Evolutionary conservation across 805 yeast genomes (phyloP).

Genomic region (Maudiozyma barnettii): DNA sequence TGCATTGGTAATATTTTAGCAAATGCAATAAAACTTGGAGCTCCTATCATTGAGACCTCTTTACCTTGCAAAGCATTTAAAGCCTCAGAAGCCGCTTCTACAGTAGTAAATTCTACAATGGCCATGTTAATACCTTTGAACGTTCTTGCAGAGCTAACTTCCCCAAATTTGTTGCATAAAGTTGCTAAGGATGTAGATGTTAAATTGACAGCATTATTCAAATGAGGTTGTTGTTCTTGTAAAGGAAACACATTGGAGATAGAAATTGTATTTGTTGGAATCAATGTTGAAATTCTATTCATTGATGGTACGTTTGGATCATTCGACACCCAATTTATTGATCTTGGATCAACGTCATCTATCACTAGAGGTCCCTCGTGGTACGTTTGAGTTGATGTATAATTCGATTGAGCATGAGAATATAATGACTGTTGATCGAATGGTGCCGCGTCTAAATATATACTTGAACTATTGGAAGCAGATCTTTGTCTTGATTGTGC

Average conservation of each 20-base stretch:
- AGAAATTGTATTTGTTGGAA: slow-evolving; percentile 70
- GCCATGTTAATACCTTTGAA: slow-evolving; percentile 43
- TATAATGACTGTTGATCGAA: slow-evolving; percentile 18
- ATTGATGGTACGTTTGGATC: slow-evolving; percentile 68
- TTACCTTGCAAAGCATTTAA: slow-evolving; percentile 70
- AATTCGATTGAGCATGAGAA: slow-evolving; percentile 17
- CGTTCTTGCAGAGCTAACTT: slow-evolving; percentile 49
- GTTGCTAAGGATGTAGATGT: slow-evolving; percentile 44
- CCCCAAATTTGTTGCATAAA: slow-evolving; percentile 54
- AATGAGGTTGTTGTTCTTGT: slow-evolving; percentile 42
- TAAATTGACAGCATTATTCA: slow-evolving; percentile 37
- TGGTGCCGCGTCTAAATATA: slow-evolving; percentile 24
- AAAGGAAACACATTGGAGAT: slow-evolving; percentile 54
- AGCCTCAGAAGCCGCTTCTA: slow-evolving; percentile 73
- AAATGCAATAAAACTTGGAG: slow-evolving; percentile 68
- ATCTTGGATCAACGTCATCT: slow-evolving; percentile 54
- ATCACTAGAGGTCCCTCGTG: slow-evolving; percentile 31
- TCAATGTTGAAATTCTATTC: slow-evolving; percentile 54
- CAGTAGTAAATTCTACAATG: slow-evolving; percentile 59
- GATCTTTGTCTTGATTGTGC: slow-evolving; percentile 21
- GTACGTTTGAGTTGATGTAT: slow-evolving; percentile 7
- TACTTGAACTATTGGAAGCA: slow-evolving; percentile 27
- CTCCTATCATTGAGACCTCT: slow-evolving; percentile 67
- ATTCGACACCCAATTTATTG: slow-evolving; percentile 56
- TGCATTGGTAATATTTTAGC: slow-evolving; percentile 53